Evolutionary conservation across 2,329 filamentous ascomycete genomes (phyloP).

Genomic region (Sporothrix pallida): DNA sequence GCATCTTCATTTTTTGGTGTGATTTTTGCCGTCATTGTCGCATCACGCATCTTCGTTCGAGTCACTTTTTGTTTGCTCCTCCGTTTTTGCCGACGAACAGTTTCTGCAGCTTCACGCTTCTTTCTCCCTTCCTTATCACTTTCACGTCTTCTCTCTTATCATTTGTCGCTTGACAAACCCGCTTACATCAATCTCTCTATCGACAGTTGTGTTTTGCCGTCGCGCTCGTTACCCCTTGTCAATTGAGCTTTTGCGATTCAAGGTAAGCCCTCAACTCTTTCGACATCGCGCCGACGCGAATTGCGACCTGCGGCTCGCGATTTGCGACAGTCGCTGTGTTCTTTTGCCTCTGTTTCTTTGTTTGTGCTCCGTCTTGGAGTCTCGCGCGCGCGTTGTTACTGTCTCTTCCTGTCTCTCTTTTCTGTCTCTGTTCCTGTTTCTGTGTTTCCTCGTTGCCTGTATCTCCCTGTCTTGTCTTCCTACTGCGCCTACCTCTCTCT

Average conservation of each 20-base stretch:
- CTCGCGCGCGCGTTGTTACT: not conserved
- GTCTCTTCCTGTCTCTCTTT: not conserved
- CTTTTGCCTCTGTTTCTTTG: not conserved
- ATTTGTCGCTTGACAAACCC: not conserved
- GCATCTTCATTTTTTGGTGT: conserved; percentile 30
- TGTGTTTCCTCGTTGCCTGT: not conserved
- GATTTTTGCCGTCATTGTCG: conserved; percentile 29
- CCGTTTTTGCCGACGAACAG: conserved; percentile 20
- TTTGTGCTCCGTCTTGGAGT: not conserved
- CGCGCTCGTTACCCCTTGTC: conserved; percentile 8
- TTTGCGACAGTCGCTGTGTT: not conserved
- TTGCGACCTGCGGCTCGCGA: not conserved
- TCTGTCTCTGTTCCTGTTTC: conserved; percentile 6
- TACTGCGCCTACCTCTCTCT: not conserved
- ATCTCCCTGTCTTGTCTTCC: not conserved
- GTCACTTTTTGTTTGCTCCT: conserved; percentile 23
- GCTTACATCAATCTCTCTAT: conserved; percentile 13
- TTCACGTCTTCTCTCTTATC: not conserved
- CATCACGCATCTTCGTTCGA: conserved; percentile 30
- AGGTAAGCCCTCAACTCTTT: not conserved
- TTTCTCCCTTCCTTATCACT: not conserved
- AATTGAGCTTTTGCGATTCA: conserved; percentile 18
- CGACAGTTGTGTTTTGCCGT: conserved; percentile 19
- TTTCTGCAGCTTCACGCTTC: not conserved
- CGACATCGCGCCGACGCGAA: not conserved